Evolutionary conservation across 345 rosid genomes (phyloP).

Genomic region (Gossypium arboreum): DNA sequence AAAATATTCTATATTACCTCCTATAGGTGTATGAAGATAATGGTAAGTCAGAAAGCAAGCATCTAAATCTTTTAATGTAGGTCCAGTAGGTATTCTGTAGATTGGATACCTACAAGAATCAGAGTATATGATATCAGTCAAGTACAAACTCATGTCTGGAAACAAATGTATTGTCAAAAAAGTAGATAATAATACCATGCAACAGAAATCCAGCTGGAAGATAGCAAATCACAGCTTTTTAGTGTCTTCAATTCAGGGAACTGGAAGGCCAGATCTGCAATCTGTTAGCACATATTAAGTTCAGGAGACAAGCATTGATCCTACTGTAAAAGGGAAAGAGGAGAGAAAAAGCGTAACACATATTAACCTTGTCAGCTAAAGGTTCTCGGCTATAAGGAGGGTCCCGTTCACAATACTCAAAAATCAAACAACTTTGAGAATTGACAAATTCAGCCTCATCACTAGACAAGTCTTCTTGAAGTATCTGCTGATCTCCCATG

Average conservation of each 20-base stretch:
- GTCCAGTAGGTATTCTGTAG: conserved; percentile 90
- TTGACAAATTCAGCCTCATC: not conserved
- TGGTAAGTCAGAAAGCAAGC: conserved; percentile 94
- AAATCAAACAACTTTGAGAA: not conserved
- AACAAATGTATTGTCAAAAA: not conserved
- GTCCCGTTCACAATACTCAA: conserved; percentile 24
- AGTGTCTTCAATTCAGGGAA: conserved; percentile 61
- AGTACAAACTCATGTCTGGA: not conserved
- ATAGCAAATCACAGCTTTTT: conserved; percentile 44
- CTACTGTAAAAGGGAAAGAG: not conserved
- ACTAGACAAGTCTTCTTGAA: not conserved
- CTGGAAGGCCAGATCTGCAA: conserved; percentile 55
- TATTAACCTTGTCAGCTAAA: conserved; percentile 76
- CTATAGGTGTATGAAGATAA: conserved; percentile 54
- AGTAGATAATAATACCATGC: conserved; percentile 55
- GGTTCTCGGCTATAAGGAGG: conserved; percentile 85
- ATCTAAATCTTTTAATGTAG: conserved; percentile 77
- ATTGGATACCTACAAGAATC: conserved; percentile 69
- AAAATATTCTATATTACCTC: conserved; percentile 33
- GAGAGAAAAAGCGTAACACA: not conserved
- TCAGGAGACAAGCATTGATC: not conserved
- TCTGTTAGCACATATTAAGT: conserved; percentile 32
- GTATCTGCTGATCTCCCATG: conserved; percentile 30
- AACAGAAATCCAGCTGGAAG: conserved; percentile 72
- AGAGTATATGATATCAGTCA: conserved; percentile 6